Evolutionary conservation across 2,329 filamentous ascomycete genomes (phyloP), one percentile per base, ranked within the genome.

Genomic region (Arthrinium puccinioides): DNA sequence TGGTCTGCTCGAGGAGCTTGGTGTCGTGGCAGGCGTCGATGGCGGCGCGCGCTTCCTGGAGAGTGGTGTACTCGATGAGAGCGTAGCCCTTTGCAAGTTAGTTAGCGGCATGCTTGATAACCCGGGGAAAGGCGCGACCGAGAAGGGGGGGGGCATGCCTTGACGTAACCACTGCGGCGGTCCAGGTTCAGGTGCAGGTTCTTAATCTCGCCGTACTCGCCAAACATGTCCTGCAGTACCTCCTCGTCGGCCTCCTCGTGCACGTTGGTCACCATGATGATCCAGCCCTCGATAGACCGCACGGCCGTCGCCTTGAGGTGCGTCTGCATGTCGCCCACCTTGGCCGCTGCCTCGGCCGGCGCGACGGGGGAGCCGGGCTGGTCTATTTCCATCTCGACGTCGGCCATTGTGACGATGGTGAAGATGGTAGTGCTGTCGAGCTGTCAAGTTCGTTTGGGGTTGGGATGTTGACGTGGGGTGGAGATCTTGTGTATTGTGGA

Each of bases 161-260:
- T 92, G 50, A 90, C 86, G 54, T 90, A 92, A 56, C 86, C 86
- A 44, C 83, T 90, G 52, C 87, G 71, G 37, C 86, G 72, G 57
- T 92, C 86, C 44, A 92, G 66, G 56, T 92, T 92, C 56, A 92
- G 63, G 55, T 92, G 86, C 55, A 90, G 58, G 55, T 92, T 92
- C 72, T 88, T 88, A 54, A 92, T 87, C 63, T 90, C 84, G 50
- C 87, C 87, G 55, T 75, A 92, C 52, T 92, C 86, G 53, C 79
- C 83, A 59, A 92, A 92, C 59, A 79, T 73, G 59, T 92, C 87
- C 53, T 84, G 83, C 39, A 92, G 60, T 31, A 85, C 81, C 66
- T 92, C 86, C 63, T 92, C 86, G 50, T 82, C 84, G 34, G 86
- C 84, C 61, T 92, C 86, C 57, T 92, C 86, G 65, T 92, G 86